Conservation (phyloP, 1,284 basidiomycete genomes). For the Farysia itapuensis region DNA sequence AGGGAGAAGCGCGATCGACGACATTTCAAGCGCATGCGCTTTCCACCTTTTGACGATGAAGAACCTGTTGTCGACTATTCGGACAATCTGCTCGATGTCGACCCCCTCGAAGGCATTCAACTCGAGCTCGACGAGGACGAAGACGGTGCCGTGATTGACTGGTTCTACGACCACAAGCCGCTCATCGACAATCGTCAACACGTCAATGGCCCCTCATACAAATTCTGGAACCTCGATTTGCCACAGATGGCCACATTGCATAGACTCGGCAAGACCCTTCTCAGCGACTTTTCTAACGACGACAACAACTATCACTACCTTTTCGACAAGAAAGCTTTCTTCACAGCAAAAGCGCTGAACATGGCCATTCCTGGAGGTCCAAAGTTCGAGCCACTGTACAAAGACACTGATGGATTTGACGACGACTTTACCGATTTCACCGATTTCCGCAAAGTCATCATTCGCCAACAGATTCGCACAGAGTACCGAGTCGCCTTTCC, state of each 20-base stretch:
- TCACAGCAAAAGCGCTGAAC: conserved; percentile 91
- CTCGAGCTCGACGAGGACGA: conserved; percentile 92
- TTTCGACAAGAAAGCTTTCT: conserved; percentile 97
- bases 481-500: conserved; percentile 99
- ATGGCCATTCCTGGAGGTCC: conserved; percentile 98
- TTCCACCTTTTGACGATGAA: conserved; percentile 99
- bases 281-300: conserved; percentile 86
- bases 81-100: conserved; percentile 96
- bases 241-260: conserved; percentile 97
- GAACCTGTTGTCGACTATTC: conserved; percentile 67
- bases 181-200: conserved; percentile 75
- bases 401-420: conserved; percentile 95
- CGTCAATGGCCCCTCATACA: conserved; percentile 91
- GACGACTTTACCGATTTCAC: conserved; percentile 99
- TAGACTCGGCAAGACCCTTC: conserved; percentile 86
- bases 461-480: conserved; percentile 95
- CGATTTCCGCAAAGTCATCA: conserved; percentile 99
- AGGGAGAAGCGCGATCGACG: conserved; percentile 97
- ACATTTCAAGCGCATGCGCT: conserved; percentile 99
- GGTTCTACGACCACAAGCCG: conserved; percentile 98
- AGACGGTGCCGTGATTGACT: conserved; percentile 89
- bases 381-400: conserved; percentile 71
- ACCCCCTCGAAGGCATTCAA: conserved; percentile 96
- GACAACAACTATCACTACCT: conserved; percentile 79
- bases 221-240: conserved; percentile 85